phyloP scores from a whole-genome alignment of 352 stramenopile genomes.

The Peronospora farinosa region DNA sequence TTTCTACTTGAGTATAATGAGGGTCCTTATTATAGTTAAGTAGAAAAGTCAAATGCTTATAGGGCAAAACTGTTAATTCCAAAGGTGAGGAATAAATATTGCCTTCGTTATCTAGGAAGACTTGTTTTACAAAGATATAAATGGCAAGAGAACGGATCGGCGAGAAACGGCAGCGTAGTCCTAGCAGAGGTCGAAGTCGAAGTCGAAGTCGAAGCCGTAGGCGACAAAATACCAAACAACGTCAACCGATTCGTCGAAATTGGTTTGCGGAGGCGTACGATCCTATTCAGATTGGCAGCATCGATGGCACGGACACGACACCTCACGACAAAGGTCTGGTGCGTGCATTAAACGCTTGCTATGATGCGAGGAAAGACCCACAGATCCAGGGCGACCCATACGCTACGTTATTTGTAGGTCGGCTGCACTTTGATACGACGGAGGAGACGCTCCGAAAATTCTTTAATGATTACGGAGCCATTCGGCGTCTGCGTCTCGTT shows the following conservation, averaged over 20 bases:
- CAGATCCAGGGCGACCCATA: conserved; percentile 61
- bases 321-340: conserved; percentile 63
- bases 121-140: too few relatives aligned
- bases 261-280: conserved; percentile 75
- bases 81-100: too few relatives aligned
- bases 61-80: too few relatives aligned
- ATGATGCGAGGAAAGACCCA: conserved; percentile 48
- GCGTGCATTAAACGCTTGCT: conserved; percentile 40
- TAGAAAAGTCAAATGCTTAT: too few relatives aligned
- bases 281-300: conserved; percentile 56
- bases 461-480: conserved; percentile 44
- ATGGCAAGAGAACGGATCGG: too few relatives aligned
- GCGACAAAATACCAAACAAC: background rate
- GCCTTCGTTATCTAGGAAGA: too few relatives aligned
- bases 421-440: conserved; percentile 49
- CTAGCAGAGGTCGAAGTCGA: background rate
- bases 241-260: conserved; percentile 5
- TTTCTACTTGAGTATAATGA: too few relatives aligned
- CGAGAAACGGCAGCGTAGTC: conserved; percentile 2
- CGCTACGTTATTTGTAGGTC: conserved; percentile 65
- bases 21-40: background rate
- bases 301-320: conserved; percentile 54
- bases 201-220: conserved; percentile 18
- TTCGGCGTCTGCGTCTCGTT: conserved; percentile 56
- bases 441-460: conserved; percentile 39